Conservation (phyloP, 768 basidiomycete species). For the Lentinula raphanica region DNA sequence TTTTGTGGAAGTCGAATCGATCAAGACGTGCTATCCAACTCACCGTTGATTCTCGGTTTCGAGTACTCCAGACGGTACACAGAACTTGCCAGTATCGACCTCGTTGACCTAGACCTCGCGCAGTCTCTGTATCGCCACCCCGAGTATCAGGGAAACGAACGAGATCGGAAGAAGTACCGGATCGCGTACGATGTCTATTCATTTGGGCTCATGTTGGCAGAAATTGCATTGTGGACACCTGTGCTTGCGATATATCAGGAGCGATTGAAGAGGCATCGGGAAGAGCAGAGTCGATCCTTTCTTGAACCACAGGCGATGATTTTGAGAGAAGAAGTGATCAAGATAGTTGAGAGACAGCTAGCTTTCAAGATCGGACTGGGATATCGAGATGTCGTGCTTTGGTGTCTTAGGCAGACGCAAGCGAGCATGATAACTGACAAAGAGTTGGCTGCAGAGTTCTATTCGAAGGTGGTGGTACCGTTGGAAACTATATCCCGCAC, state of each 20-base stretch:
- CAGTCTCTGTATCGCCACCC: constrained; percentile 10
- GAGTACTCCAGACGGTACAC: constrained; percentile 11
- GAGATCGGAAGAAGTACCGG: constrained; percentile 6
- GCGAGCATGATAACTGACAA: not conserved
- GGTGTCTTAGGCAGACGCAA: constrained; percentile 7
- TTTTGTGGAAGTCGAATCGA: not conserved
- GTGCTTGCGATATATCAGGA: not conserved
- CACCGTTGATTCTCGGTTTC: constrained; percentile 8
- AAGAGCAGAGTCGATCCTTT: not conserved
- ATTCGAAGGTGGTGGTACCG: constrained; percentile 6
- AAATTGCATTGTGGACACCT: constrained; percentile 11
- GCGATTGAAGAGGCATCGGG: not conserved
- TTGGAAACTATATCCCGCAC: not conserved
- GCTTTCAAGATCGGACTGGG: constrained; percentile 6
- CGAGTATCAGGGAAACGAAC: constrained; percentile 4
- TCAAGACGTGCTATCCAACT: not conserved
- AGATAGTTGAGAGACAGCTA: not conserved
- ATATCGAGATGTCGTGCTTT: constrained; percentile 8
- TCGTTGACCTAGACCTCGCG: not conserved
- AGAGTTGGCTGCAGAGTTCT: constrained; percentile 9
- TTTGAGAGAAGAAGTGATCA: constrained; percentile 1
- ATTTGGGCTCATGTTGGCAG: constrained; percentile 8
- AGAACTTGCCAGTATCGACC: constrained; percentile 6
- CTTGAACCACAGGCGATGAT: not conserved
- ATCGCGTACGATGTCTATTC: constrained; percentile 12